phyloP scores from a whole-genome alignment of 2,329 filamentous ascomycete genomes.

The Aspergillus ruber region DNA sequence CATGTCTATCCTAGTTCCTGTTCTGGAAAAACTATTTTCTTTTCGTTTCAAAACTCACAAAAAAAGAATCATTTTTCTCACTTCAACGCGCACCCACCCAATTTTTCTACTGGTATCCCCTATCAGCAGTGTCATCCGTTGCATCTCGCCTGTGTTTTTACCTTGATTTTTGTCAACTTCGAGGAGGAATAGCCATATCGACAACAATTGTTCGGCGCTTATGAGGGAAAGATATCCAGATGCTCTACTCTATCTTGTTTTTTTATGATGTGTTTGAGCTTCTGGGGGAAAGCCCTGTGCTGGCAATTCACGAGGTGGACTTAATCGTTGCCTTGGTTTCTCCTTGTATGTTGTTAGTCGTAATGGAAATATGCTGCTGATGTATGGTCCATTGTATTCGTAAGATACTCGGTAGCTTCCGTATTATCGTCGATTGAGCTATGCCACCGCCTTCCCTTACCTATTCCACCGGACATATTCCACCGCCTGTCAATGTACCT shows the following conservation, averaged over 20 bases:
- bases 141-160: conserved; percentile 16
- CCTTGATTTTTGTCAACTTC: conserved; percentile 10
- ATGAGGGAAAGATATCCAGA: conserved; percentile 99
- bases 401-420: too few relatives aligned
- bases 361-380: conserved; percentile 17
- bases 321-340: conserved; percentile 72
- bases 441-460: too few relatives aligned
- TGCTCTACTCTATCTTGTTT: conserved; percentile 12
- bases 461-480: too few relatives aligned
- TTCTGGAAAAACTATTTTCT: conserved; percentile 14
- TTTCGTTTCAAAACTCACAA: conserved; percentile 20
- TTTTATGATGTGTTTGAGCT: conserved; percentile 17
- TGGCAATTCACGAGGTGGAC: conserved; percentile 68
- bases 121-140: conserved; percentile 18
- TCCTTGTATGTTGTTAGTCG: conserved; percentile 35
- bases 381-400: too few relatives aligned
- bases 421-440: too few relatives aligned
- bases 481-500: too few relatives aligned
- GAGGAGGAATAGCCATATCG: conserved; percentile 33
- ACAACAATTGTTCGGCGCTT: conserved; percentile 65
- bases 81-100: conserved; percentile 17
- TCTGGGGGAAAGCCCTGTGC: conserved; percentile 97
- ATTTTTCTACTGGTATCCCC: conserved; percentile 22
- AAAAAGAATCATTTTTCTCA: conserved; percentile 23
- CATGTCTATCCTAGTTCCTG: conserved; percentile 37